Conservation (phyloP, 805 yeast species). For the Isabelozyma pseudorhagii region DNA sequence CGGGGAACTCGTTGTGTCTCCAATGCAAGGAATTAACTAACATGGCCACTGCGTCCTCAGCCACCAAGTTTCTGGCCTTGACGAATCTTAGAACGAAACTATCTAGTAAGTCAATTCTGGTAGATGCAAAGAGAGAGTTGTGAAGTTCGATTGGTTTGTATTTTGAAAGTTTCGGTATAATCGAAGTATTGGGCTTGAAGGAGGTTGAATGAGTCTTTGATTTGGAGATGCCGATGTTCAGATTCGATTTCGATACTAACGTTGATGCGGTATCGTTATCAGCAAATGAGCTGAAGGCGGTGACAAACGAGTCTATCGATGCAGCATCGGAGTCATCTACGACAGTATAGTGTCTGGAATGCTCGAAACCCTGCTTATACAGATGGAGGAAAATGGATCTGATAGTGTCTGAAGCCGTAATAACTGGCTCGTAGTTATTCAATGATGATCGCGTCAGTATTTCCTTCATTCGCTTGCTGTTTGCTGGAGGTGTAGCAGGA, state of each 20-base stretch:
- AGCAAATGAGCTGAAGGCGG: conserved; percentile 26
- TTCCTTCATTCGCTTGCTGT: conserved; percentile 24
- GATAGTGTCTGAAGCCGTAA: conserved; percentile 16
- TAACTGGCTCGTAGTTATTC: conserved; percentile 21
- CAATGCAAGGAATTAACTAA: conserved; percentile 69
- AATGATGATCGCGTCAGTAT: conserved; percentile 23
- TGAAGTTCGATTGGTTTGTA: conserved; percentile 52
- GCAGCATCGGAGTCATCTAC: conserved; percentile 14
- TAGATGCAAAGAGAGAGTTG: conserved; percentile 37
- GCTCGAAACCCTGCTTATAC: conserved; percentile 13
- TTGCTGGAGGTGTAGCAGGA: conserved; percentile 11
- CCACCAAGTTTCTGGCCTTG: conserved; percentile 85
- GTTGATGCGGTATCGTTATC: conserved; percentile 11
- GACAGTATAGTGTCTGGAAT: conserved; percentile 12
- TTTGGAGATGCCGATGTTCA: not conserved
- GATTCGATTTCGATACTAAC: not conserved
- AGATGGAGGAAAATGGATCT: conserved; percentile 17
- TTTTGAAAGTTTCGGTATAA: conserved; percentile 49
- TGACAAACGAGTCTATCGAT: conserved; percentile 30
- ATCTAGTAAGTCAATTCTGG: conserved; percentile 78
- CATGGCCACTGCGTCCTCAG: conserved; percentile 68
- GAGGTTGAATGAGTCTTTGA: not conserved
- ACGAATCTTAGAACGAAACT: conserved; percentile 70
- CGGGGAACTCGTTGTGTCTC: conserved; percentile 61
- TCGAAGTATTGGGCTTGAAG: conserved; percentile 22